Conservation (phyloP, 345 rosid species). For the Angophora floribunda region DNA sequence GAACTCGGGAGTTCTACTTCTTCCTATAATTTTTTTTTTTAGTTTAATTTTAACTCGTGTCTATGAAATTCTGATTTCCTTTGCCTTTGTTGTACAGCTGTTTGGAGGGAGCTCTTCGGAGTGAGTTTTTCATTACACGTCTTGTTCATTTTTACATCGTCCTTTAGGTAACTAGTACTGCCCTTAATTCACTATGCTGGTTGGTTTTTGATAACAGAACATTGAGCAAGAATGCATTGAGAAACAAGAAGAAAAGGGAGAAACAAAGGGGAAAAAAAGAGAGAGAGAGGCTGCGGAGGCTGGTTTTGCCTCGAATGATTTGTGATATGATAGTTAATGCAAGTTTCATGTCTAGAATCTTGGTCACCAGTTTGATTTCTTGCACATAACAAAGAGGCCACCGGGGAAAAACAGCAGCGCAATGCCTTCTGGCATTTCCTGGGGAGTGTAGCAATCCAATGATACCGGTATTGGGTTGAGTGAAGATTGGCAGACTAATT, state of each 20-base stretch:
- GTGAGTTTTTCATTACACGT: constrained; percentile 29
- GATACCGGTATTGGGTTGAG: not conserved
- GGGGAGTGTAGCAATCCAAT: not conserved
- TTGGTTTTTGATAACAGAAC: constrained; percentile 19
- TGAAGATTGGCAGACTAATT: not conserved
- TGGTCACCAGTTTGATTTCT: not conserved
- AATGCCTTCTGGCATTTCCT: not conserved
- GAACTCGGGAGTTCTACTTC: not conserved
- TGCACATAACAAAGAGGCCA: not conserved
- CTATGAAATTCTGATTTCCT: constrained; percentile 1
- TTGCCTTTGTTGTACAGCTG: constrained; percentile 36
- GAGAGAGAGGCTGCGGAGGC: constrained; percentile 47
- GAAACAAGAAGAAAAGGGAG: constrained; percentile 88
- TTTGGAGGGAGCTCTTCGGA: constrained; percentile 52
- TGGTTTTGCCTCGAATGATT: not conserved
- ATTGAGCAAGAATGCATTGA: constrained; percentile 84
- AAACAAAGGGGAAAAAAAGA: constrained; percentile 77
- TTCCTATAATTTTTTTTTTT: not conserved
- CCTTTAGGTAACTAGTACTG: not conserved
- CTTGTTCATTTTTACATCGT: not conserved
- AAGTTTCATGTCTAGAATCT: not conserved
- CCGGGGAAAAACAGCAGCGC: not conserved
- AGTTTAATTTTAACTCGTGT: not conserved
- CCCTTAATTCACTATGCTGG: not conserved
- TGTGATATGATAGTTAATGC: not conserved